Percentiles rank a stretch among this genome's conserved stretches.
Evolutionary conservation across 2,329 filamentous ascomycete species (phyloP).

Genomic region (Clonostachys byssicola): DNA sequence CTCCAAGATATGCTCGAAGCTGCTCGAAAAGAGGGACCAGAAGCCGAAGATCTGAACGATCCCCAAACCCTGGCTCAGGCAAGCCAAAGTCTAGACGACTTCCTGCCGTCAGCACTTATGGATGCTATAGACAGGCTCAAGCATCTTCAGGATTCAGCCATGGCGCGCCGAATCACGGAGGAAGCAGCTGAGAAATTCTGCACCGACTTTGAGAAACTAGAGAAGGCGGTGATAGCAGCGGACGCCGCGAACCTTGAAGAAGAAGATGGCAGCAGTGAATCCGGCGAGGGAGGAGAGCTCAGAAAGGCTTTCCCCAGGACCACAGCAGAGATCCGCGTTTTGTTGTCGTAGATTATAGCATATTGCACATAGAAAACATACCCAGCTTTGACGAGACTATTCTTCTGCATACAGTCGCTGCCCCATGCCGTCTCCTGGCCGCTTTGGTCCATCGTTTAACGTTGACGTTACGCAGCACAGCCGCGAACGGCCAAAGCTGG

Average conservation of each 20-base stretch:
- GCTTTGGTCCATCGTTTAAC: too few relatives aligned
- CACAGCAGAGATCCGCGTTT: constrained; percentile 53
- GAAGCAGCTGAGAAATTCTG: constrained; percentile 82
- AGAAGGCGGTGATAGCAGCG: constrained; percentile 40
- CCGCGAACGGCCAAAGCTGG: too few relatives aligned
- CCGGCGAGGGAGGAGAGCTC: constrained; percentile 5
- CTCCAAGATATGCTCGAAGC: constrained; percentile 29
- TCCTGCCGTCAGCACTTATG: constrained; percentile 87
- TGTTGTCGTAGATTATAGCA: constrained; percentile 40
- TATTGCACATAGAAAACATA: background rate
- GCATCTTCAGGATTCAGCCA: constrained; percentile 63
- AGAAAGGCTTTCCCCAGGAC: constrained; percentile 51
- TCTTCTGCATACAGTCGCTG: too few relatives aligned
- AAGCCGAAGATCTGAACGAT: constrained; percentile 42
- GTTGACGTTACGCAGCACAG: too few relatives aligned
- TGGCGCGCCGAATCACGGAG: constrained; percentile 75
- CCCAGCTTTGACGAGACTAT: too few relatives aligned
- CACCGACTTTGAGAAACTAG: constrained; percentile 68
- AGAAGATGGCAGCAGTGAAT: constrained; percentile 8
- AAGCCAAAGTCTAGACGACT: constrained; percentile 79
- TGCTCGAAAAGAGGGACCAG: constrained; percentile 31
- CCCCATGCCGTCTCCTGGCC: too few relatives aligned
- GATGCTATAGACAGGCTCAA: constrained; percentile 83
- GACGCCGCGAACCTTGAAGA: constrained; percentile 23
- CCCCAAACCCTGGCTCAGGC: constrained; percentile 53